These are phyloP conservation scores for Kwoniella shivajii DNA, from an alignment of 1,284 basidiomycete species.

Conservation along the genomic window DNA sequence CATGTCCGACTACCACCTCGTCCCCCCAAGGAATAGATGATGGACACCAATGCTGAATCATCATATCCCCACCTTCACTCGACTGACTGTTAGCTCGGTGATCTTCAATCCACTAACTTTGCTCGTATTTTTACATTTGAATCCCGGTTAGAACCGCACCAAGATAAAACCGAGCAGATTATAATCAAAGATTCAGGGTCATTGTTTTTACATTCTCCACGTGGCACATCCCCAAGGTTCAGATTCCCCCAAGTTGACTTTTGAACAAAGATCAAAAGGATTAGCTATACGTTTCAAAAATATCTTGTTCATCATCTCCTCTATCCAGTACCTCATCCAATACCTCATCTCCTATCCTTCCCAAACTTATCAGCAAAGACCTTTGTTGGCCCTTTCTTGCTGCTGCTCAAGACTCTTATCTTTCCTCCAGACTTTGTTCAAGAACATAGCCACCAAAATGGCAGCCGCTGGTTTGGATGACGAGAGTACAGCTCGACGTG, in stretches of 20 bases:
- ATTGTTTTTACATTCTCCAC: not conserved
- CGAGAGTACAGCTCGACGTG: conserved; percentile 54
- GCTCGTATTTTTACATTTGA: too few relatives aligned
- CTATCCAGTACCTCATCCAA: not conserved
- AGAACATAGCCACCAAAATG: conserved; percentile 26
- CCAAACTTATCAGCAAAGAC: not conserved
- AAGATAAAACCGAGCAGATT: too few relatives aligned
- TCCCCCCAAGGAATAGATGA: too few relatives aligned
- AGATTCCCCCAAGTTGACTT: not conserved
- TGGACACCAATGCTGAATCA: too few relatives aligned
- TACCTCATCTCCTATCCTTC: not conserved
- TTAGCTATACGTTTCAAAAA: too few relatives aligned
- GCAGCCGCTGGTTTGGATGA: conserved; percentile 41
- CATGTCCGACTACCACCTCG: too few relatives aligned
- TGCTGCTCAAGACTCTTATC: not conserved
- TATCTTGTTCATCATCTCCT: not conserved
- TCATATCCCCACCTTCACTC: too few relatives aligned
- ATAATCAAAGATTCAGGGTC: not conserved
- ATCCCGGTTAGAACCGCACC: too few relatives aligned
- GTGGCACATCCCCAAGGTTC: conserved; percentile 4
- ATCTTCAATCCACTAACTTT: too few relatives aligned
- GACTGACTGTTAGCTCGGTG: not conserved
- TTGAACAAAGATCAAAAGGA: too few relatives aligned
- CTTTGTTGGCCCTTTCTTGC: not conserved
- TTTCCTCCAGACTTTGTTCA: not conserved